Evolutionary conservation across 2,329 filamentous ascomycete genomes (phyloP).

Genomic region (Cadophora malorum): DNA sequence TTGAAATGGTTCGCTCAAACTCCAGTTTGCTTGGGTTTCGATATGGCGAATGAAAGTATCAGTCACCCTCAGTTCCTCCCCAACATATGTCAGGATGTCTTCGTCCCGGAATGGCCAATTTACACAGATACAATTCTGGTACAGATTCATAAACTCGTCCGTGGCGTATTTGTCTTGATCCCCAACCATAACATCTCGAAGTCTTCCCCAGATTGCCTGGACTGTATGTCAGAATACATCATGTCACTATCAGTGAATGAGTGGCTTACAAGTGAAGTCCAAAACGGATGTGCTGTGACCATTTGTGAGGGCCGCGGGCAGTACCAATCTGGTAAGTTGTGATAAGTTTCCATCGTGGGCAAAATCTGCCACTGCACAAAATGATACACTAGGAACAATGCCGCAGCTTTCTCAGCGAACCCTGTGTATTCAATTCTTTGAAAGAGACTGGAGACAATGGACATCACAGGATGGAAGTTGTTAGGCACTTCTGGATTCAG

Average conservation of each 20-base stretch:
- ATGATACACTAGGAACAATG: conserved; percentile 36
- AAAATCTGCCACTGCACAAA: conserved; percentile 40
- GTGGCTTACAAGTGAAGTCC: conserved; percentile 33
- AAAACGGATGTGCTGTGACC: conserved; percentile 46
- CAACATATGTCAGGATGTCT: conserved; percentile 35
- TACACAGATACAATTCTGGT: conserved; percentile 46
- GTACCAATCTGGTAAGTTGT: conserved; percentile 38
- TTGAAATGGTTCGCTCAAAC: conserved; percentile 38
- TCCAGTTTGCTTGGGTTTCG: conserved; percentile 38
- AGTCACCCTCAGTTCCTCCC: conserved; percentile 33
- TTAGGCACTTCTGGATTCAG: conserved; percentile 42
- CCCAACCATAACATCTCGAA: conserved; percentile 48
- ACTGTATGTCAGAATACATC: conserved; percentile 40
- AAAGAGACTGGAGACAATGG: conserved; percentile 43
- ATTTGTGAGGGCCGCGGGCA: conserved; percentile 39
- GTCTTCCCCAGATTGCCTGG: conserved; percentile 47
- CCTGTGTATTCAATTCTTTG: conserved; percentile 27
- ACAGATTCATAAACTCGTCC: conserved; percentile 48
- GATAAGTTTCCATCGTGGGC: conserved; percentile 33
- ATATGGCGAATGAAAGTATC: conserved; percentile 37
- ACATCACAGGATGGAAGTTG: conserved; percentile 39
- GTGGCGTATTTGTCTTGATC: conserved; percentile 48
- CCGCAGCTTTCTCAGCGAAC: conserved; percentile 35
- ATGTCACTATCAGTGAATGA: conserved; percentile 31
- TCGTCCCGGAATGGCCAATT: conserved; percentile 45